A percentile compares a stretch with the other conserved stretches of the same genome.
These are phyloP conservation scores for Micromonas pusilla DNA, from an alignment of 139 green algal genomes.

Conservation along the genomic window DNA sequence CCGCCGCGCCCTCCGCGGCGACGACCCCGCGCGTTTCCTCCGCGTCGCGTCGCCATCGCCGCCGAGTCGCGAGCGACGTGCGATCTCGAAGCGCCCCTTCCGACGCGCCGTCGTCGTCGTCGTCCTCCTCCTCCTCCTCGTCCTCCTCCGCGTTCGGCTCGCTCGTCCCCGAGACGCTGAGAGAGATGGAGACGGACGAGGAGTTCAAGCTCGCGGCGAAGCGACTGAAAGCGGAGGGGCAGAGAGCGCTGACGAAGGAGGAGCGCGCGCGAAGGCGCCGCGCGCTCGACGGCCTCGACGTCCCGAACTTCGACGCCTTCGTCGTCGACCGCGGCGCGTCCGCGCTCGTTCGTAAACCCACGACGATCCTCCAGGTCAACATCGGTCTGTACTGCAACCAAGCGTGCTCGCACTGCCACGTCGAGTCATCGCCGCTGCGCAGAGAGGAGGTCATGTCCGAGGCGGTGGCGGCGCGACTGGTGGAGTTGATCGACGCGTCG, in stretches of 20 bases:
- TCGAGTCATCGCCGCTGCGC: constrained; percentile 80
- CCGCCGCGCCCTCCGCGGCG: no score
- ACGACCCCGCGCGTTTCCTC: neutral
- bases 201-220: neutral
- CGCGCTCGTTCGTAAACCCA: constrained; percentile 44
- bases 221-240: neutral
- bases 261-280: neutral
- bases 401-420: constrained; percentile 91
- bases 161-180: neutral
- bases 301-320: neutral
- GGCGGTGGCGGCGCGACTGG: neutral
- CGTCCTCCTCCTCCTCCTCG: neutral
- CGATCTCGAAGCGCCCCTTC: no score
- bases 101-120: neutral
- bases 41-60: no score
- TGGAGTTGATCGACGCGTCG: constrained; percentile 55
- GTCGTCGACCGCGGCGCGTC: constrained; percentile 38
- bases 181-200: constrained; percentile 16
- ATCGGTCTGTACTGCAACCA: constrained; percentile 98
- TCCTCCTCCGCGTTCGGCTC: neutral
- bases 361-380: constrained; percentile 86
- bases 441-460: constrained; percentile 62
- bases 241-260: constrained; percentile 4
- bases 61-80: no score
- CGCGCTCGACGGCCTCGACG: constrained; percentile 2